phyloP scores from a whole-genome alignment of 768 basidiomycete genomes.

The Phylloporus sp. region DNA sequence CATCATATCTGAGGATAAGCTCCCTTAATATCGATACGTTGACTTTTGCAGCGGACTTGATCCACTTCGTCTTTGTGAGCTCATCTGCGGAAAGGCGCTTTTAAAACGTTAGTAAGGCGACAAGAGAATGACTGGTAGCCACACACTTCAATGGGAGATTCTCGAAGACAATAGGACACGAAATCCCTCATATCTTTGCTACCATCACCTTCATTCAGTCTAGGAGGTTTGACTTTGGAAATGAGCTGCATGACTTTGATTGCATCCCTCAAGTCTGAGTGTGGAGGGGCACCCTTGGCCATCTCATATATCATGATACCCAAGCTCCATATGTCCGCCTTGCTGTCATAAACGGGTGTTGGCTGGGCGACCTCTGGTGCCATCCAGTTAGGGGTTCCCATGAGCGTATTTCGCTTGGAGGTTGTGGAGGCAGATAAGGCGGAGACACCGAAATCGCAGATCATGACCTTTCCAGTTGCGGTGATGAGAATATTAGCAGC shows the following conservation, averaged over 20 bases:
- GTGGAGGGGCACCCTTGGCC: conserved; percentile 93
- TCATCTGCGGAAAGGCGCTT: conserved; percentile 91
- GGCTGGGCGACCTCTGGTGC: conserved; percentile 94
- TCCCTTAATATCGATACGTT: conserved; percentile 72
- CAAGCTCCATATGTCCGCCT: conserved; percentile 97
- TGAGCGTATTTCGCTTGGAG: conserved; percentile 93
- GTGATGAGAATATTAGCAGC: conserved; percentile 95
- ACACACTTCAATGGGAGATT: conserved; percentile 73
- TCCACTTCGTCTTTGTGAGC: conserved; percentile 84
- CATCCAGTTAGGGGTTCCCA: conserved; percentile 99
- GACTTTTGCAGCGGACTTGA: conserved; percentile 68
- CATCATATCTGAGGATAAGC: conserved; percentile 72
- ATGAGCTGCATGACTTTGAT: conserved; percentile 88
- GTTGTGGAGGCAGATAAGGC: conserved; percentile 79
- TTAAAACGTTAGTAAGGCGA: conserved; percentile 6
- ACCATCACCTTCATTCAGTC: conserved; percentile 72
- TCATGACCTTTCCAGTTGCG: conserved; percentile 83
- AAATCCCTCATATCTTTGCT: conserved; percentile 88
- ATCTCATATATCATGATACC: conserved; percentile 97
- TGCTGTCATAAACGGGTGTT: conserved; percentile 90
- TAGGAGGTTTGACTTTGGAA: conserved; percentile 77
- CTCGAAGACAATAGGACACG: conserved; percentile 74
- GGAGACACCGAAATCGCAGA: conserved; percentile 98
- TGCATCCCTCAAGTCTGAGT: conserved; percentile 78
- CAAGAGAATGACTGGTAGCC: neutral